Conservation (phyloP, 176 grass and related monocot genomes). For the Metroxylon sagu region DNA sequence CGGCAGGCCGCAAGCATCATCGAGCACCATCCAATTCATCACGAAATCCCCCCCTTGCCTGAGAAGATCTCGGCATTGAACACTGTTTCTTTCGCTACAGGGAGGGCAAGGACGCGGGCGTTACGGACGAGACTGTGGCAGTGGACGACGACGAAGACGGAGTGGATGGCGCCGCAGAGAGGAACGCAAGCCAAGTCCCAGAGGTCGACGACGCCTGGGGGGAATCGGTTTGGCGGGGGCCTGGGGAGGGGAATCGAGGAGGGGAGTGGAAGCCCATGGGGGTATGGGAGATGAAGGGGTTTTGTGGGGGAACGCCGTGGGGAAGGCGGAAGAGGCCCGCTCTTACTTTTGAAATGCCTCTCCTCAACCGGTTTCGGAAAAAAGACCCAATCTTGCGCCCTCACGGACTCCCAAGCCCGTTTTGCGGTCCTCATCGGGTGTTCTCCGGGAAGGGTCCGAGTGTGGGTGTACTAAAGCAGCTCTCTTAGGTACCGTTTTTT, state of each 20-base stretch:
- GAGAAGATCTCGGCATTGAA: conserved; percentile 15
- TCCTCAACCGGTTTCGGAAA: too few relatives aligned
- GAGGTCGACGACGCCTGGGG: conserved; percentile 44
- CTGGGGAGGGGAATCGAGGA: not conserved
- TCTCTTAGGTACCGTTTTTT: too few relatives aligned
- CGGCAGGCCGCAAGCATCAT: conserved; percentile 54
- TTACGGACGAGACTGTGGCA: conserved; percentile 56
- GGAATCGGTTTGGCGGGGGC: conserved; percentile 1
- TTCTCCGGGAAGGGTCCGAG: too few relatives aligned
- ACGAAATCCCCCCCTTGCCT: conserved; percentile 41
- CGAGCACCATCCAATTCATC: conserved; percentile 45
- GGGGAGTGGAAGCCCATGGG: not conserved
- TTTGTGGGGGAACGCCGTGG: too few relatives aligned
- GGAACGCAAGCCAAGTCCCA: conserved; percentile 49
- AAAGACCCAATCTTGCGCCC: too few relatives aligned
- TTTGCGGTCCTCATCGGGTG: too few relatives aligned
- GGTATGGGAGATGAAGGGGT: too few relatives aligned
- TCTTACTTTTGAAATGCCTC: too few relatives aligned
- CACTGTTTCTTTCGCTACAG: conserved; percentile 31
- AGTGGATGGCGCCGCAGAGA: conserved; percentile 26
- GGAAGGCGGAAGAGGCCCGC: too few relatives aligned
- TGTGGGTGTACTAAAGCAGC: too few relatives aligned
- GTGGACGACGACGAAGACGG: conserved; percentile 45
- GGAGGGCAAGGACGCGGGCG: conserved; percentile 14
- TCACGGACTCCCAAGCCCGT: too few relatives aligned